Percentiles rank a stretch among this genome's conserved stretches.
These are phyloP conservation scores for Boletus semigastroideus DNA, from an alignment of 1,284 basidiomycete genomes.

Conservation along the genomic window DNA sequence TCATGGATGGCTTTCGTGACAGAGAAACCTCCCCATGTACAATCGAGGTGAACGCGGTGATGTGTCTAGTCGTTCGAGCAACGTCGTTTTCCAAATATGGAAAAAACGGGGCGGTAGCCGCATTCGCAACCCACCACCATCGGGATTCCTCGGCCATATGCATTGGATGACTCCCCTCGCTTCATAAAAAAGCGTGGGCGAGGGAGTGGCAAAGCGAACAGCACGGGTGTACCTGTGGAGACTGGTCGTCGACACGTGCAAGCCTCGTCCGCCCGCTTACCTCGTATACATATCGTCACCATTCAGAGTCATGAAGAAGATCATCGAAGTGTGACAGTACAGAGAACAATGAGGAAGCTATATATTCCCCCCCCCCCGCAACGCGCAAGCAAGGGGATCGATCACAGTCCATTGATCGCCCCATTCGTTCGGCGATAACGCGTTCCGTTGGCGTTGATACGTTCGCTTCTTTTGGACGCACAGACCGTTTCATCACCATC, in stretches of 20 bases:
- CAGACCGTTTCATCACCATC: not conserved
- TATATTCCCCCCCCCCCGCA: constrained; percentile 7
- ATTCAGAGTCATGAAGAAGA: too few species aligned
- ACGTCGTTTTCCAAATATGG: constrained; percentile 11
- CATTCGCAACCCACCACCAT: constrained; percentile 2
- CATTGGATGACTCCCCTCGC: not conserved
- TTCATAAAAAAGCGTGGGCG: constrained; percentile 1
- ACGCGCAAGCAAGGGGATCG: constrained; percentile 9
- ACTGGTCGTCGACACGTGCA: constrained; percentile 18
- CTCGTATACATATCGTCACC: not conserved
- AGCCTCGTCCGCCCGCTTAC: not conserved
- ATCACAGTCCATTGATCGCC: constrained; percentile 23
- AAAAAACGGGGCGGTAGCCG: constrained; percentile 22
- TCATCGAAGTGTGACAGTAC: not conserved
- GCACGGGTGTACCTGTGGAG: not conserved
- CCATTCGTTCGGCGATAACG: constrained; percentile 19
- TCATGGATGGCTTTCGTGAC: too few species aligned
- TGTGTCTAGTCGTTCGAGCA: too few species aligned
- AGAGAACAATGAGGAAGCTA: constrained; percentile 21
- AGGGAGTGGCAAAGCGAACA: not conserved
- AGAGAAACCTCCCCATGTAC: too few species aligned
- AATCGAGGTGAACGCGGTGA: too few species aligned
- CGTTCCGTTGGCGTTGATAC: constrained; percentile 6
- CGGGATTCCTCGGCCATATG: constrained; percentile 22
- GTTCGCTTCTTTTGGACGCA: constrained; percentile 3